A percentile compares a stretch with the other conserved stretches of the same genome.
Conservation (phyloP, 768 basidiomycete genomes). For the Pilatotrama ljubarskyi region DNA sequence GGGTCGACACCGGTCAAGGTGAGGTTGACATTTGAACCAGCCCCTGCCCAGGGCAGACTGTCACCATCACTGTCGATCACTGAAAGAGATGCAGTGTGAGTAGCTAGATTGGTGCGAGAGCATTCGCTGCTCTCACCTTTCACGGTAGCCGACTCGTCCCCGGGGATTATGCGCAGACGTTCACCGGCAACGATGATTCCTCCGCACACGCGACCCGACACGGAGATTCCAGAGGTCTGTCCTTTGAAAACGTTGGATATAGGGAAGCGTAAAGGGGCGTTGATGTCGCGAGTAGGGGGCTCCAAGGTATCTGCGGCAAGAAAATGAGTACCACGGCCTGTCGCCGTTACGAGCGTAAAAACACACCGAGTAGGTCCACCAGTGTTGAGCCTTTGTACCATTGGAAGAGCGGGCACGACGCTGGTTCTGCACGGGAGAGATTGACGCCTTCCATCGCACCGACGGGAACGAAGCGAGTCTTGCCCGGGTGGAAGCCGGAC, state of each 20-base stretch:
- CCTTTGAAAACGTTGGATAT: constrained; percentile 96
- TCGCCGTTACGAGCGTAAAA: neutral
- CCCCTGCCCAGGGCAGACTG: constrained; percentile 80
- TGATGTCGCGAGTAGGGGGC: constrained; percentile 77
- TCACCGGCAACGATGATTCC: constrained; percentile 95
- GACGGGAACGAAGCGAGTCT: constrained; percentile 84
- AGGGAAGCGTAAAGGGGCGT: constrained; percentile 78
- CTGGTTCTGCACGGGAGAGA: constrained; percentile 53
- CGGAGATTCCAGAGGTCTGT: constrained; percentile 71
- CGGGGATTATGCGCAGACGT: constrained; percentile 80
- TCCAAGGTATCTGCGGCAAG: constrained; percentile 67
- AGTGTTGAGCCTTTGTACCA: constrained; percentile 92
- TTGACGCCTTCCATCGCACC: constrained; percentile 91
- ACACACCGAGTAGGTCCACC: constrained; percentile 75
- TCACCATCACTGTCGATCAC: constrained; percentile 86
- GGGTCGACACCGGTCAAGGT: constrained; percentile 84
- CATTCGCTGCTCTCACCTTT: constrained; percentile 44
- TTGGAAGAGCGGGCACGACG: constrained; percentile 45
- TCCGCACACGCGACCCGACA: constrained; percentile 81
- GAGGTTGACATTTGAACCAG: constrained; percentile 87
- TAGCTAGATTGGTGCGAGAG: neutral
- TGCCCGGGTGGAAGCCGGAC: constrained; percentile 80
- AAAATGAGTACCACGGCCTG: neutral
- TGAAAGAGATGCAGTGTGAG: constrained; percentile 31
- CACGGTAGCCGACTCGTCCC: constrained; percentile 86